Base-by-base conservation (phyloP, 345 rosid species). In the Aquilaria sinensis region DNA sequence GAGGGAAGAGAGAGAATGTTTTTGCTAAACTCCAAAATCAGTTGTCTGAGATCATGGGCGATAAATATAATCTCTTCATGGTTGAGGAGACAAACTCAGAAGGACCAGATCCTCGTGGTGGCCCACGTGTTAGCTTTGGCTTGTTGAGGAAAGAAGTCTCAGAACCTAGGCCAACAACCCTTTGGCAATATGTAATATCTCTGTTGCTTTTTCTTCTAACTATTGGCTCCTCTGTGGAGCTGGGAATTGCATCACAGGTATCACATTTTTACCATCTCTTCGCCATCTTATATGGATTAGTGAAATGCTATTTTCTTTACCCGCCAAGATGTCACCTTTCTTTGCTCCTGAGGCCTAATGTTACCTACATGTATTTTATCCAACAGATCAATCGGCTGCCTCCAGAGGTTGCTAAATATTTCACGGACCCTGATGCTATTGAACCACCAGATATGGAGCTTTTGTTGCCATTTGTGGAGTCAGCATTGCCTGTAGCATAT, bases 151-250 rank as follows among this genome's bases (percentile, higher is more conserved):
- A 89, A 78, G 98, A 93, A 74, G 97, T 85, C 16, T 93, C 97
- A 2, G 97, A 93, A 74, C 98, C 98, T 15, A 92, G 84, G 74
- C 90, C 97, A 31, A 93, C 98, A 53, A 85, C 98, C 43, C 94
- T 93, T 33, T 93, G 98, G 97, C 98, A 93, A 80, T 93, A 93
- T 72, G 96, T 90, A 73, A 89, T 93, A 72, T 89, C 94, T 46
- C 58, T 93, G 8, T 67, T 93, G 74, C 73, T 93, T 33, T 89
- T 93, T 79, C 83, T 93, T 51, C 70, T 93, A 66, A 89, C 98
- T 30, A 77, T 89, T 45, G 98, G 97, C 56, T 89, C 97, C 48
- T 80, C 97, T 43, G 91, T 93, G 57, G 98, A 89, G 79, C 68
- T 93, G 60, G 98, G 96, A 63, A 87, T 93, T 78, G 88, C 97